phyloP scores from a whole-genome alignment of 306 rosid genomes.

The Dryas octopetala region DNA sequence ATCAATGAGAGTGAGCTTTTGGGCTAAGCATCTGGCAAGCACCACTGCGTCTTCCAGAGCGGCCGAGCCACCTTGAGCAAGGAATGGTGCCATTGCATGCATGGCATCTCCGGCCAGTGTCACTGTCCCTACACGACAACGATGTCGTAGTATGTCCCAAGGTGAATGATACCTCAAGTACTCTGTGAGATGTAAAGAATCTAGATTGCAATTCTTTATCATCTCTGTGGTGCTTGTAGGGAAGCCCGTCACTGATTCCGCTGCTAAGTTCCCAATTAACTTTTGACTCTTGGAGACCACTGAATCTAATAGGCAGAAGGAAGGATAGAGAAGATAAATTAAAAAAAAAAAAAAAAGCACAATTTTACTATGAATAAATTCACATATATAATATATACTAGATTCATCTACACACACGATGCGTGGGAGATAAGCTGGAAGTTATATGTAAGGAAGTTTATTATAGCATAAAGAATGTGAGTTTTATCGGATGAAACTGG shows the following conservation, averaged over 20 bases:
- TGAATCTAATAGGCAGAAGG: too few relatives aligned
- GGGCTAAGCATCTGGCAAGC: constrained; percentile 11
- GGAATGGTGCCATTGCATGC: constrained; percentile 21
- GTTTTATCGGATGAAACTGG: too few relatives aligned
- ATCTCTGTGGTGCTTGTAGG: constrained; percentile 1
- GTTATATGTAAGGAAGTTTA: too few relatives aligned
- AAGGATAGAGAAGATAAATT: too few relatives aligned
- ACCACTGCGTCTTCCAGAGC: constrained; percentile 18
- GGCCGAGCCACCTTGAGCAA: constrained; percentile 27
- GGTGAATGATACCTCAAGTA: constrained; percentile 9
- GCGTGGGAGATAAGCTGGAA: too few relatives aligned
- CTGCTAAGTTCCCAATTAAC: background rate
- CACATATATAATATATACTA: too few relatives aligned
- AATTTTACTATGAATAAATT: too few relatives aligned
- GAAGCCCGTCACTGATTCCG: background rate
- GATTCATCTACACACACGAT: too few relatives aligned
- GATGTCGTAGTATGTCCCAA: background rate
- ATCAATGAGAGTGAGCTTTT: background rate
- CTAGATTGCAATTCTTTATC: background rate
- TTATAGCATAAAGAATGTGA: too few relatives aligned
- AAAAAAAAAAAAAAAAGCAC: too few relatives aligned
- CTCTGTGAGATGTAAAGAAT: constrained; percentile 6
- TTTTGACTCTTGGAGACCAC: background rate
- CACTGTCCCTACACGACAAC: constrained; percentile 1
- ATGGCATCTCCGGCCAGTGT: constrained; percentile 11